Evolutionary conservation across 2,329 filamentous ascomycete genomes (phyloP).

Genomic region (Stagonosporopsis chrysanthemi): DNA sequence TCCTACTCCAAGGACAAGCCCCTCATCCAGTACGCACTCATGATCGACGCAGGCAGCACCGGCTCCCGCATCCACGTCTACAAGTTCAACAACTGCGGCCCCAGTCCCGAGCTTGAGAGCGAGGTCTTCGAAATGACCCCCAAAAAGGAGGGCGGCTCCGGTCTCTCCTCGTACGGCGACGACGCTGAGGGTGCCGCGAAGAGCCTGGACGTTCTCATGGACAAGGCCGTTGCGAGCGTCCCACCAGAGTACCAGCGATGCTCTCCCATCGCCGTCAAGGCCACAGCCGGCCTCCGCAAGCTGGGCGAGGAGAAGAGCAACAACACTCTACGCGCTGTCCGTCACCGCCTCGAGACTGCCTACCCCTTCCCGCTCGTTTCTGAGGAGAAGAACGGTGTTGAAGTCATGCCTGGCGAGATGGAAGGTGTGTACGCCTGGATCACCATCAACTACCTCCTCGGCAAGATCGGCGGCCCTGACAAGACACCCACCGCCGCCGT

Average conservation of each 20-base stretch:
- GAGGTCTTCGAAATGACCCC: slow-evolving; percentile 95
- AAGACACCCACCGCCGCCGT: slow-evolving; percentile 90
- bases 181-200: slow-evolving; percentile 88
- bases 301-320: slow-evolving; percentile 81
- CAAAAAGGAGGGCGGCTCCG: slow-evolving; percentile 79
- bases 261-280: slow-evolving; percentile 95
- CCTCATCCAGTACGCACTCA: slow-evolving; percentile 94
- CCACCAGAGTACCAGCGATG: slow-evolving; percentile 91
- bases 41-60: slow-evolving; percentile 98
- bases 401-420: slow-evolving; percentile 97
- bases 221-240: slow-evolving; percentile 82
- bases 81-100: slow-evolving; percentile 98
- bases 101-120: slow-evolving; percentile 91
- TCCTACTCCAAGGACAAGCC: slow-evolving; percentile 89
- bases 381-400: slow-evolving; percentile 82
- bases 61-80: slow-evolving; percentile 98
- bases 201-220: slow-evolving; percentile 87
- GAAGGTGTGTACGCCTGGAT: slow-evolving; percentile 99
- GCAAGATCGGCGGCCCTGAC: slow-evolving; percentile 94
- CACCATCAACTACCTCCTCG: slow-evolving; percentile 96
- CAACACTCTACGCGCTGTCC: slow-evolving; percentile 85
- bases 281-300: slow-evolving; percentile 90
- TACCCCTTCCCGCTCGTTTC: slow-evolving; percentile 96
- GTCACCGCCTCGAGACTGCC: slow-evolving; percentile 80
- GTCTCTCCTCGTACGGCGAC: slow-evolving; percentile 83